Base-by-base conservation (phyloP, 257 asterid genomes). In the Thymus quinquecostatus region DNA sequence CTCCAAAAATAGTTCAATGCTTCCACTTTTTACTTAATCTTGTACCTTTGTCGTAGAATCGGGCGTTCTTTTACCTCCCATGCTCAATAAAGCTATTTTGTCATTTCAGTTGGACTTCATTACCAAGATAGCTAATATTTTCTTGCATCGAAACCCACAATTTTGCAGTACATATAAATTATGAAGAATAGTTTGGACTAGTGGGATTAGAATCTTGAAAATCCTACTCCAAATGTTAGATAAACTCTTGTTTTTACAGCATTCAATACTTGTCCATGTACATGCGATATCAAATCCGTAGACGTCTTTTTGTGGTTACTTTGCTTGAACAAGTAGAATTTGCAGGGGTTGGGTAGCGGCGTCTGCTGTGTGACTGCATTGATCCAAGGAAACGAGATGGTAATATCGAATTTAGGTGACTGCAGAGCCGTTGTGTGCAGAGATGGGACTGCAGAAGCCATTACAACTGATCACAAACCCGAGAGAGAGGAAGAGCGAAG, bases 321-420 rank as follows among this genome's bases (percentile, higher is more conserved):
- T 59, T 12, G 3, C 1, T 6, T n/a, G 49, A 45, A 70, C 54
- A 43, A 71, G 56, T 41, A 10, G 29, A 10, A 56, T 33, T 56
- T 71, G 71, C 80, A 93, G 95, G 96, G 94, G 32, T 36, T 86
- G 64, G 78, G 91, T 14, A 86, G 96, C 59, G 96, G 97, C 29
- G 88, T 80, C 38, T 91, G 96, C 58, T 94, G 96, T 69, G 92
- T 94, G 47, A 87, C 96, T 14, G 96, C 86, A 5, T 65, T 86
- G 86, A 83, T 94, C 51, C 88, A 89, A 78, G 96, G 92, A 66
- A 69, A 73, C 1, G 86, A 86, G 76, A 81, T 94, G 82, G 53
- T 79, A 3, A 76, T 94, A 65, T 89, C 98, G 11, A 91, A 89
- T 69, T 77, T 86, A 80, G 97, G 98, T 60, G 96, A 94, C 69